Conservation (phyloP, 2,329 filamentous ascomycete genomes). For the Chrysoporthe puriensis region DNA sequence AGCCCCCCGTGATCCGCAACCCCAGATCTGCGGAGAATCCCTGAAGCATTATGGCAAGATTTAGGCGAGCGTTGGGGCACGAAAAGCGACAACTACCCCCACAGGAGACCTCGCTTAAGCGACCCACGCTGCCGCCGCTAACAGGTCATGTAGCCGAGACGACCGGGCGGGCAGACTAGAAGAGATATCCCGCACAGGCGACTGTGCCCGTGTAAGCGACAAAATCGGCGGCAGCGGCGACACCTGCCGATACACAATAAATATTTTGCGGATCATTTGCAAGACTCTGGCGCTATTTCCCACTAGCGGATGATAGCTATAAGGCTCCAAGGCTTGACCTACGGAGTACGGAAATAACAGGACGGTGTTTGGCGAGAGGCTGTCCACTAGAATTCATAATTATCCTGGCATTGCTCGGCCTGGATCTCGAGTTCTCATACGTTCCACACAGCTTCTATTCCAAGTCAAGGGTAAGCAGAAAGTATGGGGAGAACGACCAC, state of each 20-base stretch:
- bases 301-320: neutral
- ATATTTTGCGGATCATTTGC: neutral
- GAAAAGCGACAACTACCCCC: neutral
- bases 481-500: neutral
- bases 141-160: neutral
- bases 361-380: neutral
- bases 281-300: neutral
- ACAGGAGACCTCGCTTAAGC: neutral
- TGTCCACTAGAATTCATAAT: neutral
- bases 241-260: neutral
- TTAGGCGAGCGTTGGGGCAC: neutral
- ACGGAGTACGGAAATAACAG: neutral
- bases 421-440: neutral
- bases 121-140: neutral
- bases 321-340: neutral
- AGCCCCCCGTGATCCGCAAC: neutral
- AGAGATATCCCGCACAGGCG: neutral
- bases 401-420: neutral
- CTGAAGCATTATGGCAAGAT: neutral
- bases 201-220: neutral
- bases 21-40: slow-evolving; percentile 8
- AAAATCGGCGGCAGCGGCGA: neutral
- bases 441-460: neutral
- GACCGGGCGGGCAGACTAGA: neutral
- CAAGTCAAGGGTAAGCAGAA: neutral